Base-by-base conservation (phyloP, 2,329 filamentous ascomycete species). In the Arachnomyces sp. region DNA sequence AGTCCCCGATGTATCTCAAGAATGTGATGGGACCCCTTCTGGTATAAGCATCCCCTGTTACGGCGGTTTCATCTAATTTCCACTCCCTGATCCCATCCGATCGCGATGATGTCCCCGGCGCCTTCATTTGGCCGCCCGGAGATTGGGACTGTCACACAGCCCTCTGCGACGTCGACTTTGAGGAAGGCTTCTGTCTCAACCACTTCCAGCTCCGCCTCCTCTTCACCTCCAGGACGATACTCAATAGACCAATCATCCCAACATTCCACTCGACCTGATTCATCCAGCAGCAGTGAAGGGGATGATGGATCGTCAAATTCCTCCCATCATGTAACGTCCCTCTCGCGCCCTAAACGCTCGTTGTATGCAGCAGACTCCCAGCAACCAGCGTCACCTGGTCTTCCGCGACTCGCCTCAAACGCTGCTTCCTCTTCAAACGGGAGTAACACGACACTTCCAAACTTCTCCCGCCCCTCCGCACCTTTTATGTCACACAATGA, bases 301-400 rank as follows among this genome's bases (percentile, higher is more conserved):
- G 20, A 25, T 25, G 64, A 68, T 58, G 61, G 65, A 42, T 72
- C 69, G 7, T 61, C 59, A 4, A 55, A 57, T 18, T 62, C 60
- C 9, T 71, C 66, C 34, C 64, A 64, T 50, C 58, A 25, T 25
- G 20, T 67, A 43, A 66, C 64, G 20, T 58, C 64, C 28, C 59
- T 66, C 41, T 67, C 64, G 29, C 60, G 60, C 11, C 55, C 59
- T 25, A 66, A 66, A 43, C 56, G 59, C 28, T 57, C 62, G 33
- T 53, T 61, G 12, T 57, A 63, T 48, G 49, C 56, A 40, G 50
- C 55, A 49, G 54, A 50, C 48, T 45, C 54, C 42, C 53, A 41
- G 39, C 20, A 25, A 25, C 39, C 40, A 42, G 44, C 43, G 38
- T 45, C 42, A n/a, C 51, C 50, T 30, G 54, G 53, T 38, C 48